These are phyloP conservation scores for Mycoemilia scoparia DNA, from an alignment of 192 early-diverging fungal species.

Conservation along the genomic window DNA sequence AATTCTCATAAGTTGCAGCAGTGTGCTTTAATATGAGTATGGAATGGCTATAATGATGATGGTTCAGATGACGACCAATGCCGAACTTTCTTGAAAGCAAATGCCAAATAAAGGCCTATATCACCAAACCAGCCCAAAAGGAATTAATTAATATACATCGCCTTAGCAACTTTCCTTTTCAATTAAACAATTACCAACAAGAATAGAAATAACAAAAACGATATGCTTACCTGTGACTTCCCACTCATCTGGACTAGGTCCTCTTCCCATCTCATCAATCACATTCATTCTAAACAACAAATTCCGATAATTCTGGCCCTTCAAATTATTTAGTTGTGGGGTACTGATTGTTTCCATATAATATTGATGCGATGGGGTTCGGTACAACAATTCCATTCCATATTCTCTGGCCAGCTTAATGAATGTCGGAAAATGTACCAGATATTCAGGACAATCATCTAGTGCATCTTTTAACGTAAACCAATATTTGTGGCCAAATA, in stretches of 20 bases:
- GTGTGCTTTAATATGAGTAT: too few species aligned
- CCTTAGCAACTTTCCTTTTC: too few species aligned
- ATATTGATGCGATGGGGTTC: constrained; percentile 66
- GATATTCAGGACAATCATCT: constrained; percentile 87
- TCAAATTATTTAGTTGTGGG: too few species aligned
- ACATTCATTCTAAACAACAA: constrained; percentile 73
- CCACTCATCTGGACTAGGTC: constrained; percentile 75
- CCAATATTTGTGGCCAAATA: constrained; percentile 69
- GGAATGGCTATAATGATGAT: too few species aligned
- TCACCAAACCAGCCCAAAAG: too few species aligned
- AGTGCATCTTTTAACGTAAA: constrained; percentile 92
- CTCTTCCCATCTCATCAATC: constrained; percentile 38
- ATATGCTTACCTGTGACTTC: constrained; percentile 55
- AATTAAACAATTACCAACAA: too few species aligned
- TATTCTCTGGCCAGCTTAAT: constrained; percentile 63
- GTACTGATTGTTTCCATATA: constrained; percentile 43
- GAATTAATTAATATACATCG: too few species aligned
- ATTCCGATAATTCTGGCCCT: constrained; percentile 29
- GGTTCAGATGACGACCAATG: too few species aligned
- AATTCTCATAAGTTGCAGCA: too few species aligned
- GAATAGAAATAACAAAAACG: constrained; percentile 16
- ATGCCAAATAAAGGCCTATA: too few species aligned
- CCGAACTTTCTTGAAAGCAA: too few species aligned
- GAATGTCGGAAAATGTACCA: constrained; percentile 74
- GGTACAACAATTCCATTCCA: constrained; percentile 56